phyloP scores from a whole-genome alignment of 2,329 filamentous ascomycete genomes.

The Alternaria brassicae region DNA sequence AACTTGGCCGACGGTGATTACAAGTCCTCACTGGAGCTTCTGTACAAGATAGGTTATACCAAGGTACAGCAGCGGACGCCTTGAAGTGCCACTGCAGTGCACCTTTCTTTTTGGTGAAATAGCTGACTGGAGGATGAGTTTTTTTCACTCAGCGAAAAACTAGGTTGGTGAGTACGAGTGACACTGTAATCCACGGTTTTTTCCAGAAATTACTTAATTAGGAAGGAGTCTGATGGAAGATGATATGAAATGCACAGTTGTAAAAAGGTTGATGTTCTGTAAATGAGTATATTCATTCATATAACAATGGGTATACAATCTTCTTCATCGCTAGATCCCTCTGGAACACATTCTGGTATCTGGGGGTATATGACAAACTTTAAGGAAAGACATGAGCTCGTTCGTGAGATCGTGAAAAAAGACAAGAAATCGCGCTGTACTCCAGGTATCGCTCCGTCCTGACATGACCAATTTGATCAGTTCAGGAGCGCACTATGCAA shows the following conservation, averaged over 20 bases:
- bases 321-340: background rate
- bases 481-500: background rate
- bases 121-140: too few species aligned
- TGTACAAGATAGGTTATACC: background rate
- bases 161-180: background rate
- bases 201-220: background rate
- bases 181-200: background rate
- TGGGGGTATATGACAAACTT: conserved; percentile 9
- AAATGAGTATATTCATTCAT: background rate
- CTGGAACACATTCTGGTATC: background rate
- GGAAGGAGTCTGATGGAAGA: background rate
- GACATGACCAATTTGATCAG: background rate
- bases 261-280: background rate
- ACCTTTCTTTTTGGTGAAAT: too few species aligned
- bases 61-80: too few species aligned
- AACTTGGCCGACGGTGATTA: background rate
- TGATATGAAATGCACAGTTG: background rate
- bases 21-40: background rate
- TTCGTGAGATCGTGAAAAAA: background rate
- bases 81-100: too few species aligned
- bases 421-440: background rate
- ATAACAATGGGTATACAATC: background rate
- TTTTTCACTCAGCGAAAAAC: background rate
- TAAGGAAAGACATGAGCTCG: background rate
- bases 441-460: background rate